Evolutionary conservation across 1,139 yeast genomes (phyloP), one percentile per base, ranked within the genome.

Genomic region (Blastobotrys malaysiensis): DNA sequence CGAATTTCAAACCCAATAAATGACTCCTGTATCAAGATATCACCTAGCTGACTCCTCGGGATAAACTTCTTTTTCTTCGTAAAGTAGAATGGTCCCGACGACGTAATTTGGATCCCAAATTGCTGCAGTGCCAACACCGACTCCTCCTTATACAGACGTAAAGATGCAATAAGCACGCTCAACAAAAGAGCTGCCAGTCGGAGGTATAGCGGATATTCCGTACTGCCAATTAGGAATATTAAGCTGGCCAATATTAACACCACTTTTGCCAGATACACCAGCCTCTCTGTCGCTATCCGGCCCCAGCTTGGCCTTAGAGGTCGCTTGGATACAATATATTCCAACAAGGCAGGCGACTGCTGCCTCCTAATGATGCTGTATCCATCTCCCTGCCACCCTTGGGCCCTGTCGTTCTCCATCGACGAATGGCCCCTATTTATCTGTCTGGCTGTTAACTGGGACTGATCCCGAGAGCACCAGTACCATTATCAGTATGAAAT

Each of bases 21-120:
- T 1, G 81, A 83, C 61, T 81, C 86, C 60, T 81, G 84, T 43
- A 81, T 76, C n/a, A 81, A 79, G 45, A 82, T 69, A 62, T 81
- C 86, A 11, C 79, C 75, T 54, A 81, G 74, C 52, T 77, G 75
- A 18, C 70, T 70, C 27, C 73, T 66, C 0, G 84, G 82, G 20
- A 81, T 73, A 62, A 81, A 81, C 46, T 56, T 54, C 13, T 59
- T 60, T 2, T 51, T 53, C 14, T 57, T 58, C 9, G 61, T 56
- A 14, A 63, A 50, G 20, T 62, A 59, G 36, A 61, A 55, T 5
- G 51, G 54, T 2, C 68, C 65, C 1, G 62, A 49, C 6, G 62
- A 54, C 7, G 63, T 57, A 2, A 69, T 57, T 52, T 70, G 72
- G 3, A 70, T 49, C 1, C 73, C 73, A 31, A 69, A 60, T 19